Evolutionary conservation across 1,284 basidiomycete genomes (phyloP).

Genomic region (Moesziomyces sp.): DNA sequence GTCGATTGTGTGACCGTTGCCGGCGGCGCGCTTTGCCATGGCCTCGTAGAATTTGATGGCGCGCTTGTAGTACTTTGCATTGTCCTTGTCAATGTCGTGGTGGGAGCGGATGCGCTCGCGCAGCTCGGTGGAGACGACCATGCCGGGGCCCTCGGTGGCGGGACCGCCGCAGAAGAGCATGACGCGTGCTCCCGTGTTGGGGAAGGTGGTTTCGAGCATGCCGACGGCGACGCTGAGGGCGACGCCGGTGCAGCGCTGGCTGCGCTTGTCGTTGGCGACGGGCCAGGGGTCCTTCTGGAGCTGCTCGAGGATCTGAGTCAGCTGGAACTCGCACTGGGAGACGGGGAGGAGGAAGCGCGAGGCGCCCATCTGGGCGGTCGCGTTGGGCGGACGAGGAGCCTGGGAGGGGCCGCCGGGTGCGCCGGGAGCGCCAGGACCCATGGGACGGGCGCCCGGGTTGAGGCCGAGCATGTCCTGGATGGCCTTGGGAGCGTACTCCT

Average conservation of each 20-base stretch:
- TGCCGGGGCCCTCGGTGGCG: conserved; percentile 95
- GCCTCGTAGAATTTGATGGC: conserved; percentile 98
- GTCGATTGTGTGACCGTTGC: conserved; percentile 94
- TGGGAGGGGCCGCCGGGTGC: conserved; percentile 69
- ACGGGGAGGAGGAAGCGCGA: conserved; percentile 93
- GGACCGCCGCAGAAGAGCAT: conserved; percentile 97
- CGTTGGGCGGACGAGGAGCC: conserved; percentile 76
- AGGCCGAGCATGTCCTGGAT: conserved; percentile 99
- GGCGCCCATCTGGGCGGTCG: conserved; percentile 78
- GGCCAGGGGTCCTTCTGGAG: conserved; percentile 96
- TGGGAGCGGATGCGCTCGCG: conserved; percentile 98
- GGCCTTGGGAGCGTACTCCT: conserved; percentile 95
- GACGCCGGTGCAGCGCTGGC: conserved; percentile 95
- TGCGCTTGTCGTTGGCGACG: conserved; percentile 91
- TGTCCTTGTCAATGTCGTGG: conserved; percentile 98
- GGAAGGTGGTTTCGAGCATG: conserved; percentile 93
- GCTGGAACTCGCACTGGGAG: conserved; percentile 93
- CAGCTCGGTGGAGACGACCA: conserved; percentile 94
- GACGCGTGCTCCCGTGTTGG: conserved; percentile 93
- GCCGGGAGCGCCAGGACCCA: conserved; percentile 70
- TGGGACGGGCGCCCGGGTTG: conserved; percentile 71
- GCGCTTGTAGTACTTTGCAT: conserved; percentile 96
- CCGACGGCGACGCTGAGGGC: conserved; percentile 94
- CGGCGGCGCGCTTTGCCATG: conserved; percentile 90
- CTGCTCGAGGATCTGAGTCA: conserved; percentile 91